phyloP scores from a whole-genome alignment of 768 basidiomycete species.

The Clathrus columnatus region DNA sequence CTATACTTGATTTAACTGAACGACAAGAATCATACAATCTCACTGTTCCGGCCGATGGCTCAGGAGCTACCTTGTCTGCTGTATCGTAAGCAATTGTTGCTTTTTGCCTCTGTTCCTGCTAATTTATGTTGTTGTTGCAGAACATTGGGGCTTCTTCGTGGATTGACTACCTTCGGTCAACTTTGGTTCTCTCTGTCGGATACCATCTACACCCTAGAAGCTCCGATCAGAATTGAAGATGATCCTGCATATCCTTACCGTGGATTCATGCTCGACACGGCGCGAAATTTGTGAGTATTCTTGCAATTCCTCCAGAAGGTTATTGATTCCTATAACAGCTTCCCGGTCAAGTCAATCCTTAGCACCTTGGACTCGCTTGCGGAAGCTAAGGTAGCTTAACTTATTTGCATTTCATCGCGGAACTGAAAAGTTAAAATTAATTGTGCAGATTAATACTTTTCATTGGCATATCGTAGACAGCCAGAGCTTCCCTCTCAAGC shows the following conservation, averaged over 20 bases:
- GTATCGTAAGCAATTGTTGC: constrained; percentile 33
- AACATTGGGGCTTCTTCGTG: constrained; percentile 59
- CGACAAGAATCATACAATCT: constrained; percentile 57
- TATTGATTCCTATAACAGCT: constrained; percentile 27
- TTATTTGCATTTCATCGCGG: constrained; percentile 12
- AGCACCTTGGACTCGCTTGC: constrained; percentile 71
- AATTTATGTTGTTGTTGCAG: neutral
- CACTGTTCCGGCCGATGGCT: constrained; percentile 43
- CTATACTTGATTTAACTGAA: constrained; percentile 38
- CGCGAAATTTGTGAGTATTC: constrained; percentile 56
- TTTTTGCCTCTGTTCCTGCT: neutral
- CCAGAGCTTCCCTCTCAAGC: constrained; percentile 68
- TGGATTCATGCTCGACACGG: constrained; percentile 74
- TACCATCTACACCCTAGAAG: constrained; percentile 42
- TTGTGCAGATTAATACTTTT: constrained; percentile 53
- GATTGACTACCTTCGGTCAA: constrained; percentile 69
- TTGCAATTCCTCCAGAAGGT: constrained; percentile 3
- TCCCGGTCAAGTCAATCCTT: constrained; percentile 54
- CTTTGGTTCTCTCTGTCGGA: constrained; percentile 49
- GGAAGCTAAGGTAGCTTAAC: constrained; percentile 47
- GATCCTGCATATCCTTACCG: constrained; percentile 63
- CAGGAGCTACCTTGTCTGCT: constrained; percentile 45
- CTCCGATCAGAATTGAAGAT: constrained; percentile 52
- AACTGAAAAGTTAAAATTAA: neutral
- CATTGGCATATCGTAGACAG: constrained; percentile 85